Evolutionary conservation across 805 yeast species (phyloP).

Genomic region (Cyberlindnera nakhonratchasimensis): DNA sequence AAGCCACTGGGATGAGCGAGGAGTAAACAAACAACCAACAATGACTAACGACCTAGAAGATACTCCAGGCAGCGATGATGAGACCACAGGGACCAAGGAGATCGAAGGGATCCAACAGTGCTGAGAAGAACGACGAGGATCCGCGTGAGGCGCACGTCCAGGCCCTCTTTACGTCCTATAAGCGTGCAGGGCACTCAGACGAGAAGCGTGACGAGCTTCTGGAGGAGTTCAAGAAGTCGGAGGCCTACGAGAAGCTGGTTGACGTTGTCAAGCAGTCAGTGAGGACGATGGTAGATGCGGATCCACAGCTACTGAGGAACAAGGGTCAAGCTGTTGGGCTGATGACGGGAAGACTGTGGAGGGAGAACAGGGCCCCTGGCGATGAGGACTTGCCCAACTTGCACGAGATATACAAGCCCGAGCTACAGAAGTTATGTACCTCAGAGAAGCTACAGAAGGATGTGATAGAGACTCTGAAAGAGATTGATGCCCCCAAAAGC

Average conservation of each 20-base stretch:
- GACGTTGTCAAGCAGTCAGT: slow-evolving; percentile 16
- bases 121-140: neutral
- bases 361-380: slow-evolving; percentile 1
- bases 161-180: slow-evolving; percentile 17
- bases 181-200: slow-evolving; percentile 11
- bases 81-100: neutral
- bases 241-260: slow-evolving; percentile 16
- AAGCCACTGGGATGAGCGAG: neutral
- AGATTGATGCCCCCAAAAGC: slow-evolving; percentile 5
- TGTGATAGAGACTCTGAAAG: slow-evolving; percentile 8
- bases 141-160: neutral
- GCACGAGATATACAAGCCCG: slow-evolving; percentile 20
- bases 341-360: slow-evolving; percentile 19
- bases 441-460: slow-evolving; percentile 14
- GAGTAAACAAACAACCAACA: no score
- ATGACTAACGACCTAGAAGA: no score
- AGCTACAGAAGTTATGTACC: slow-evolving; percentile 17
- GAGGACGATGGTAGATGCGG: slow-evolving; percentile 13
- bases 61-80: no score
- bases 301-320: slow-evolving; percentile 25
- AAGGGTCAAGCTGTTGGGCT: slow-evolving; percentile 25
- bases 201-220: slow-evolving; percentile 16
- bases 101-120: neutral
- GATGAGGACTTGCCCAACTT: slow-evolving; percentile 7
- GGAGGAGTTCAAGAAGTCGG: slow-evolving; percentile 17